A percentile compares a stretch with the other conserved stretches of the same genome.
Conservation (phyloP, 2,329 filamentous ascomycete genomes). For the Ascomycota sp. region DNA sequence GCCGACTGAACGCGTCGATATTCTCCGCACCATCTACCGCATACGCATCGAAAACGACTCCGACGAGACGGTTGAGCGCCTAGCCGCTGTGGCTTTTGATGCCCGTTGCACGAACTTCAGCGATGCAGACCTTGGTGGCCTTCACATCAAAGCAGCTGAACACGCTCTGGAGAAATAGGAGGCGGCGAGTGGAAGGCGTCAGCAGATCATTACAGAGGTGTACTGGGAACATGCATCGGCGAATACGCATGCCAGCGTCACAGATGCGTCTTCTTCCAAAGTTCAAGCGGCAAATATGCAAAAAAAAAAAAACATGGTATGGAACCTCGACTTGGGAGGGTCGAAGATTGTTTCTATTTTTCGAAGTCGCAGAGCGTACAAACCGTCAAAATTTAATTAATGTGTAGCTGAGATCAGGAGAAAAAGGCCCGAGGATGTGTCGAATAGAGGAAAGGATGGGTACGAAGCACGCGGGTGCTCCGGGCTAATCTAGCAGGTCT, state of each 20-base stretch:
- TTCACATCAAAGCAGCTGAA: slow-evolving; percentile 25
- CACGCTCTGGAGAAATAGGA: slow-evolving; percentile 22
- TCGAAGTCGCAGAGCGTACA: no score
- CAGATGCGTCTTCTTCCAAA: slow-evolving; percentile 20
- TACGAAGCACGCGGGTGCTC: slow-evolving; percentile 12
- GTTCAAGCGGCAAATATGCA: not conserved
- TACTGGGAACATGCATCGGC: slow-evolving; percentile 32
- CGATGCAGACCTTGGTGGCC: slow-evolving; percentile 34
- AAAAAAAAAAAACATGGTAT: no score
- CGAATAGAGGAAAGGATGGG: slow-evolving; percentile 13
- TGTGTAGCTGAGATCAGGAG: not conserved
- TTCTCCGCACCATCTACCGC: slow-evolving; percentile 45
- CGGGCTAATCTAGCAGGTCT: slow-evolving; percentile 14
- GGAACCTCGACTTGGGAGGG: no score
- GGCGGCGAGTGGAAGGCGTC: slow-evolving; percentile 6
- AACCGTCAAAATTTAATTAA: not conserved
- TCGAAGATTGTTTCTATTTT: no score
- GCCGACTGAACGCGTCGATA: slow-evolving; percentile 59
- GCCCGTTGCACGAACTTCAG: slow-evolving; percentile 54
- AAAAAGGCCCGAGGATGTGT: not conserved
- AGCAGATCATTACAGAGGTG: slow-evolving; percentile 9
- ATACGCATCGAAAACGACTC: slow-evolving; percentile 15
- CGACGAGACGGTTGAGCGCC: slow-evolving; percentile 25
- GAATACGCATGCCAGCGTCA: slow-evolving; percentile 27
- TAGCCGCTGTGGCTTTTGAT: slow-evolving; percentile 45